A percentile compares a stretch with the other conserved stretches of the same genome.
These are phyloP conservation scores for Paragyromitra xinjiangensis DNA, from an alignment of 495 filamentous ascomycete genomes.

Conservation along the genomic window DNA sequence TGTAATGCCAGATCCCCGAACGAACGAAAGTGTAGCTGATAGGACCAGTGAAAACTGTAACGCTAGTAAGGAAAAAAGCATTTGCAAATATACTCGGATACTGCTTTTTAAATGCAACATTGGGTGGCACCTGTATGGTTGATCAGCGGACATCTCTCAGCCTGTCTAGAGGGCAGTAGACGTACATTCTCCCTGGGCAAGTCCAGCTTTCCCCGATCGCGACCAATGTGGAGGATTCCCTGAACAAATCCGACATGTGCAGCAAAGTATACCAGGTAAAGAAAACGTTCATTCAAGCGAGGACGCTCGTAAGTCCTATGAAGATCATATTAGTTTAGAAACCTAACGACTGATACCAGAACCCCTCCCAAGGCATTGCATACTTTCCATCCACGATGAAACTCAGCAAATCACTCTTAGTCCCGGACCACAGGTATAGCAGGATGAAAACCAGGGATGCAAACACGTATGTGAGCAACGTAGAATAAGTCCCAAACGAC, in stretches of 20 bases:
- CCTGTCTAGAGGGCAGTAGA: slow-evolving; percentile 52
- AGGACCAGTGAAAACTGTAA: slow-evolving; percentile 63
- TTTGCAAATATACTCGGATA: slow-evolving; percentile 56
- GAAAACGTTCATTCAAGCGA: slow-evolving; percentile 83
- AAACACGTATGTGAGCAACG: slow-evolving; percentile 73
- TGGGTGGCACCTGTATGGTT: slow-evolving; percentile 55
- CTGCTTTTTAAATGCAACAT: slow-evolving; percentile 57
- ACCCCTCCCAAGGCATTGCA: slow-evolving; percentile 45
- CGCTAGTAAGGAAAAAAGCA: slow-evolving; percentile 61
- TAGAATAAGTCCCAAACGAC: slow-evolving; percentile 70
- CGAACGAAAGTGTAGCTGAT: slow-evolving; percentile 74
- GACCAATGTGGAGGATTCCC: slow-evolving; percentile 72
- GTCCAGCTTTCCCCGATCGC: slow-evolving; percentile 76
- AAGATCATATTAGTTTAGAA: slow-evolving; percentile 24
- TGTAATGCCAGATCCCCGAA: slow-evolving; percentile 70
- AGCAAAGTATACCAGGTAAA: slow-evolving; percentile 80
- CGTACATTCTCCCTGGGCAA: slow-evolving; percentile 60
- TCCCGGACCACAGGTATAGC: slow-evolving; percentile 79
- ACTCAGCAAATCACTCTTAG: slow-evolving; percentile 70
- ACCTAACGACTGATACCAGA: neutral
- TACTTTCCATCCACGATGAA: slow-evolving; percentile 75
- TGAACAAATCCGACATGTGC: slow-evolving; percentile 74
- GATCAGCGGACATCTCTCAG: slow-evolving; percentile 58
- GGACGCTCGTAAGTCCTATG: slow-evolving; percentile 70
- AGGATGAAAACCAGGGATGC: slow-evolving; percentile 84